Conservation (phyloP, 2,329 filamentous ascomycete species). For the Pezicula carpinea region DNA sequence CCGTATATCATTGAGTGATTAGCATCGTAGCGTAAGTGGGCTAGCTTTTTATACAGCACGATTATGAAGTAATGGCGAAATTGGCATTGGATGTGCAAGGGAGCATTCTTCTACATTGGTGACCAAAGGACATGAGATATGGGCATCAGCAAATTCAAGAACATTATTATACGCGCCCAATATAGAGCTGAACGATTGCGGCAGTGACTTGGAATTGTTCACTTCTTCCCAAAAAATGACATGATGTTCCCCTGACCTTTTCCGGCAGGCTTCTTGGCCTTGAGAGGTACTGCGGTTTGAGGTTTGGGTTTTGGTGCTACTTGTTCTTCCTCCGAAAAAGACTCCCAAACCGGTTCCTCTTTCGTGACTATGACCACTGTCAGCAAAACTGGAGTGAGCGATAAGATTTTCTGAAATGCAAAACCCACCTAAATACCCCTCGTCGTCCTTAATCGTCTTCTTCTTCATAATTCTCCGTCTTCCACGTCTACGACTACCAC, state of each 20-base stretch:
- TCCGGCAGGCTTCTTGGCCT: slow-evolving; percentile 49
- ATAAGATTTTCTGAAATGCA: background rate
- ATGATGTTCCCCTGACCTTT: slow-evolving; percentile 81
- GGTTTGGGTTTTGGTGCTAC: slow-evolving; percentile 50
- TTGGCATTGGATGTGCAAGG: background rate
- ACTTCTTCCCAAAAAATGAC: slow-evolving; percentile 85
- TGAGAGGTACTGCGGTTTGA: slow-evolving; percentile 35
- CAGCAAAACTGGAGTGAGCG: slow-evolving; percentile 1
- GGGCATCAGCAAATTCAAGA: too few species aligned
- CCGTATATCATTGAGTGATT: slow-evolving; percentile 45
- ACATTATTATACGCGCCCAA: too few species aligned
- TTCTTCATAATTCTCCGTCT: slow-evolving; percentile 81
- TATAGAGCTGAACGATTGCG: too few species aligned
- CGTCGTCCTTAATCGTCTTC: slow-evolving; percentile 79
- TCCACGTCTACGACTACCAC: slow-evolving; percentile 67
- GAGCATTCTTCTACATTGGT: background rate
- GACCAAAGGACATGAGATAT: background rate
- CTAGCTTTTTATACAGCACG: too few species aligned
- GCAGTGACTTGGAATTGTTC: background rate
- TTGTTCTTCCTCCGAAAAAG: slow-evolving; percentile 85
- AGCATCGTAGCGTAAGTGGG: too few species aligned
- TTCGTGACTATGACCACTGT: slow-evolving; percentile 61
- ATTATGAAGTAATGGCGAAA: background rate
- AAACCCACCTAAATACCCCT: slow-evolving; percentile 77
- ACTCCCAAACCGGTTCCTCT: slow-evolving; percentile 83